Percentiles rank a stretch among this genome's conserved stretches.
Evolutionary conservation across 2,329 filamentous ascomycete species (phyloP).

Genomic region (Fusarium albosuccineum): DNA sequence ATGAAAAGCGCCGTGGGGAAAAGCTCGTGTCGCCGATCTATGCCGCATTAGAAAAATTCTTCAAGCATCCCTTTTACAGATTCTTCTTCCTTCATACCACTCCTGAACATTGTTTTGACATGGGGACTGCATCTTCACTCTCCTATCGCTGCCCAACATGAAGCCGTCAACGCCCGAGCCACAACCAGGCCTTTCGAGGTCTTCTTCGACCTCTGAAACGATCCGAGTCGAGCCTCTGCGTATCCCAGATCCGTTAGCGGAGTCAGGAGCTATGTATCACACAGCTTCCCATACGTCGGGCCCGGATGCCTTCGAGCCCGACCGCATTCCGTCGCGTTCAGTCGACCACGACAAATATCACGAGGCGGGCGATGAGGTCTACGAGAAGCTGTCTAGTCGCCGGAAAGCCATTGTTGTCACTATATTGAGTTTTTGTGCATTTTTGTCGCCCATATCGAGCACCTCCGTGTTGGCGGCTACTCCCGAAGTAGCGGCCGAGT

Average conservation of each 20-base stretch:
- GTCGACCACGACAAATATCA: not conserved
- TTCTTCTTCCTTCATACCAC: not conserved
- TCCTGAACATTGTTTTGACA: too few species aligned
- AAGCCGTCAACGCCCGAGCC: not conserved
- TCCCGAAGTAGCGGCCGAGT: slow-evolving; percentile 73
- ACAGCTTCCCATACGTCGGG: not conserved
- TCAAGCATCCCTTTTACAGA: not conserved
- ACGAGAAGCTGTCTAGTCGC: not conserved
- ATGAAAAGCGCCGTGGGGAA: too few species aligned
- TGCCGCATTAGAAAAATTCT: too few species aligned
- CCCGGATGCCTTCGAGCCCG: not conserved
- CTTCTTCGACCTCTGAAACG: not conserved
- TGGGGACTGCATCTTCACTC: too few species aligned
- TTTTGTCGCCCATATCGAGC: not conserved
- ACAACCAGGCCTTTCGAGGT: not conserved
- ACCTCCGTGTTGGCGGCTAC: slow-evolving; percentile 4
- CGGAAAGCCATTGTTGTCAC: not conserved
- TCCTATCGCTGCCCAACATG: not conserved
- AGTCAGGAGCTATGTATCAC: not conserved
- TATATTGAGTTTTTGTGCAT: not conserved
- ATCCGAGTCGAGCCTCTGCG: not conserved
- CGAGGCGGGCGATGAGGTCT: not conserved
- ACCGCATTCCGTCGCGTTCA: not conserved
- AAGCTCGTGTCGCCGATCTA: too few species aligned
- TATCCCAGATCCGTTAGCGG: not conserved